Conservation (phyloP, 192 early-diverging fungal genomes). For the Coemansia guatemalensis region DNA sequence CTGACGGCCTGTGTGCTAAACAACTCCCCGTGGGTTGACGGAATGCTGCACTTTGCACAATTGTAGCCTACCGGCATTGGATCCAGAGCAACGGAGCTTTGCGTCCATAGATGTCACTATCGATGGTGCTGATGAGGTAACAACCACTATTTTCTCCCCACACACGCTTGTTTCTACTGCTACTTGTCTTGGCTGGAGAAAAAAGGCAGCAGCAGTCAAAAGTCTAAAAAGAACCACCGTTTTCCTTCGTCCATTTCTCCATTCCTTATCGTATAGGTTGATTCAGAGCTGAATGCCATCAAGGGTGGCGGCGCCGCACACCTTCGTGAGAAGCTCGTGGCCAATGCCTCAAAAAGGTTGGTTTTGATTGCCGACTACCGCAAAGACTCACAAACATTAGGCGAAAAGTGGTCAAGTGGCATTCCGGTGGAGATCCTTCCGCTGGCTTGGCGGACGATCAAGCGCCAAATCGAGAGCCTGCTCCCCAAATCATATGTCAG, state of each 20-base stretch:
- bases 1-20: not conserved
- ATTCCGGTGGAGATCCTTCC: constrained; percentile 91
- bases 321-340: constrained; percentile 92
- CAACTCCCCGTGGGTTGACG: not conserved
- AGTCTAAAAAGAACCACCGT: too few species aligned
- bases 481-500: constrained; percentile 11
- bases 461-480: constrained; percentile 53
- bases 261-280: constrained; percentile 56
- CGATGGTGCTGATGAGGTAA: constrained; percentile 86
- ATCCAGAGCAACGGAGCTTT: constrained; percentile 15
- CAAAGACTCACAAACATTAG: constrained; percentile 77
- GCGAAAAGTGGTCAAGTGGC: constrained; percentile 84
- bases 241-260: not conserved
- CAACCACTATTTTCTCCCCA: not conserved
- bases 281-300: constrained; percentile 84
- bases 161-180: not conserved
- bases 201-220: too few species aligned
- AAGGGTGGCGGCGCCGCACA: constrained; percentile 96
- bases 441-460: constrained; percentile 72
- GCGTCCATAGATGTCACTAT: constrained; percentile 76
- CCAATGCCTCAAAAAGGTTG: constrained; percentile 76
- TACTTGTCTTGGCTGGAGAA: too few species aligned
- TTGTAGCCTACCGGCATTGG: constrained; percentile 64
- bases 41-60: not conserved
- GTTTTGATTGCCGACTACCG: constrained; percentile 89